A percentile compares a stretch with the other conserved stretches of the same genome.
These are phyloP conservation scores for Russula dissimulans DNA, from an alignment of 768 basidiomycete species.

Conservation along the genomic window DNA sequence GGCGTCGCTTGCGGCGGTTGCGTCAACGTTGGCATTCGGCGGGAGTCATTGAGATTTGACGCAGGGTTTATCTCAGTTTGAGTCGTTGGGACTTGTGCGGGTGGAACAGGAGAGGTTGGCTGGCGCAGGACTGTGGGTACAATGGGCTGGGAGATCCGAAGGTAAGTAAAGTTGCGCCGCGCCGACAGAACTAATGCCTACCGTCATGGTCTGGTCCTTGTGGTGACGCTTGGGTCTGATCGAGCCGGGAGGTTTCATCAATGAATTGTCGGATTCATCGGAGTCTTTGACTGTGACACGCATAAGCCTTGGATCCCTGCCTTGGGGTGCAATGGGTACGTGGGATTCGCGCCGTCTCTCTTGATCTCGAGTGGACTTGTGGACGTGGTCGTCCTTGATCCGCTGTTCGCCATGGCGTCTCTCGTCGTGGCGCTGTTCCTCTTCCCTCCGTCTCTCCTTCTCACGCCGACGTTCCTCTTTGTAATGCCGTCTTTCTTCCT, in stretches of 20 bases:
- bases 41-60: not conserved
- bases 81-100: not conserved
- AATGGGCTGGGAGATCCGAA: not conserved
- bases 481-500: conserved; percentile 16
- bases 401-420: conserved; percentile 15
- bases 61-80: not conserved
- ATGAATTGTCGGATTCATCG: conserved; percentile 19
- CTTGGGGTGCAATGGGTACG: conserved; percentile 10
- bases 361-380: conserved; percentile 5
- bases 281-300: conserved; percentile 18
- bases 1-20: not conserved
- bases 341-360: conserved; percentile 15
- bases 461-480: conserved; percentile 19
- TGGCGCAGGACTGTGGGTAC: conserved; percentile 15
- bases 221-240: conserved; percentile 14
- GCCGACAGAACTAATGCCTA: not conserved
- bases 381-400: conserved; percentile 15
- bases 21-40: not conserved
- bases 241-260: conserved; percentile 7
- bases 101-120: not conserved
- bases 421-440: conserved; percentile 18
- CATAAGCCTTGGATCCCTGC: conserved; percentile 14
- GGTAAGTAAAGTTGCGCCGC: not conserved
- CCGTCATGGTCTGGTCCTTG: conserved; percentile 4
- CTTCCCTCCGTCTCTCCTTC: conserved; percentile 19